Conservation (phyloP, 768 basidiomycete species). For the Plicaturopsis crispa region DNA sequence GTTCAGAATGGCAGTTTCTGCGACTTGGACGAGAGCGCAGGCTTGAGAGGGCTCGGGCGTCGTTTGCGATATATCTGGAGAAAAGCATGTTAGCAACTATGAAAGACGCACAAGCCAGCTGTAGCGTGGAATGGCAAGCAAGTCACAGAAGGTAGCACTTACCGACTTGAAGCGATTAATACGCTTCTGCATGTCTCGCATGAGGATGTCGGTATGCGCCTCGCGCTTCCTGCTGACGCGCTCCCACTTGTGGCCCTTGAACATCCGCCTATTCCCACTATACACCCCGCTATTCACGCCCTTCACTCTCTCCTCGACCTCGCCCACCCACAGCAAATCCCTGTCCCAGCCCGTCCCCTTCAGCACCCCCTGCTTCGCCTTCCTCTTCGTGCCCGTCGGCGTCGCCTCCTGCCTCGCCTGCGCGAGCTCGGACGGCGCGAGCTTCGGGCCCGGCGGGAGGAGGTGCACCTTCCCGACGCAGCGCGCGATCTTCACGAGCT, state of each 20-base stretch:
- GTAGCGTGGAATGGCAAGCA: conserved; percentile 3
- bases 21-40: conserved; percentile 34
- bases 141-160: conserved; percentile 17
- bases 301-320: conserved; percentile 27
- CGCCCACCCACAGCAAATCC: conserved; percentile 39
- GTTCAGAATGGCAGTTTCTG: conserved; percentile 55
- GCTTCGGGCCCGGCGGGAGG: conserved; percentile 66
- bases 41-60: conserved; percentile 52
- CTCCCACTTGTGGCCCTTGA: conserved; percentile 92
- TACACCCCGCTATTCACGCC: conserved; percentile 63
- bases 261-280: conserved; percentile 75
- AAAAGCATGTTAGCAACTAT: neutral
- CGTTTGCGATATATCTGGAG: conserved; percentile 26
- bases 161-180: conserved; percentile 61
- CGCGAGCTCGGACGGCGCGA: conserved; percentile 18
- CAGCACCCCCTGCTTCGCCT: conserved; percentile 1
- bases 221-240: conserved; percentile 40
- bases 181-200: conserved; percentile 66
- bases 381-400: conserved; percentile 12
- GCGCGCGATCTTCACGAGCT: conserved; percentile 68
- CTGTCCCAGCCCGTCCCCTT: conserved; percentile 11
- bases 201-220: conserved; percentile 42
- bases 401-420: conserved; percentile 14
- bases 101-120: neutral
- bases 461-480: conserved; percentile 42